These are phyloP conservation scores for Chamaecrista fasciculata DNA, from an alignment of 306 rosid species.

Conservation along the genomic window DNA sequence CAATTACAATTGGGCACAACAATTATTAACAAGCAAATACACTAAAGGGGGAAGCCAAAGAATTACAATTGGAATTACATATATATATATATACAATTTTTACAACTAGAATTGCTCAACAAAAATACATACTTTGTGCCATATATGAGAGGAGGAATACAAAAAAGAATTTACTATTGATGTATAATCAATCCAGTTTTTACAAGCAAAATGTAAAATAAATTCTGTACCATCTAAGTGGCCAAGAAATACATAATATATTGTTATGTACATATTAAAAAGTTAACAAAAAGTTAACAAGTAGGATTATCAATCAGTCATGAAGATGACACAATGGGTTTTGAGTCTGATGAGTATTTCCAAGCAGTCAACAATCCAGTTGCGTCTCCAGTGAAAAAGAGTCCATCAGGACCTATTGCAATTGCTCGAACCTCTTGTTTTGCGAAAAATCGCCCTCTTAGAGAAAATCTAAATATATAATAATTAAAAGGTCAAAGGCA, in stretches of 20 bases:
- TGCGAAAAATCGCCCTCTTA: conserved; percentile 43
- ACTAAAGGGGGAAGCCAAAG: background rate
- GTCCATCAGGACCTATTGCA: conserved; percentile 30
- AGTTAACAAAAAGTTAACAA: no score
- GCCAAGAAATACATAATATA: background rate
- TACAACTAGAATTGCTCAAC: background rate
- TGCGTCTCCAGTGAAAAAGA: conserved; percentile 44
- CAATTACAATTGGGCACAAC: no score
- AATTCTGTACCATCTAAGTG: no score
- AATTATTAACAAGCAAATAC: no score
- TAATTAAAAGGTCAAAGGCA: no score
- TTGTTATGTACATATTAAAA: background rate
- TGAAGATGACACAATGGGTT: background rate
- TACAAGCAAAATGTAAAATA: no score
- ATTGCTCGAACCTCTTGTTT: conserved; percentile 28
- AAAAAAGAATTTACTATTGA: no score
- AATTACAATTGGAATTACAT: background rate
- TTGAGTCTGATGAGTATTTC: conserved; percentile 19
- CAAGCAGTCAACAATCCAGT: conserved; percentile 39
- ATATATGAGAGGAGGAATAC: no score
- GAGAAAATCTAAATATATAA: conserved; percentile 38
- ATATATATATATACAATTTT: background rate
- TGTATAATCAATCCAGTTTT: no score
- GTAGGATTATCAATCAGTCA: background rate
- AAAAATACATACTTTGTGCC: background rate